These are phyloP conservation scores for Penicillium taxi DNA, from an alignment of 495 filamentous ascomycete genomes.

Conservation along the genomic window DNA sequence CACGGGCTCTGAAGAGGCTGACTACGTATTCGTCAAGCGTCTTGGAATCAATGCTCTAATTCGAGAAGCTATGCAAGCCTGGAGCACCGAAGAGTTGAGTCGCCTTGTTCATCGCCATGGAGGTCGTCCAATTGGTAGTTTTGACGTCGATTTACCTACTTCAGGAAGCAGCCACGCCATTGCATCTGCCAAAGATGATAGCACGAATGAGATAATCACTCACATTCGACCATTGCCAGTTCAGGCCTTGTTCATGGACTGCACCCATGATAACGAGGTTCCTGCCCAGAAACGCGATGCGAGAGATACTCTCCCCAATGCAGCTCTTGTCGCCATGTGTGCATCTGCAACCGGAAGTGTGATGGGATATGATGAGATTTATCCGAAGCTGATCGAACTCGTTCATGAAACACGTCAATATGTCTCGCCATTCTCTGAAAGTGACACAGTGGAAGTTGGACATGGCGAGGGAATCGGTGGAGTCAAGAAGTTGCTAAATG, in stretches of 20 bases:
- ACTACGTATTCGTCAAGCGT: constrained; percentile 89
- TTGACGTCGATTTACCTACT: constrained; percentile 63
- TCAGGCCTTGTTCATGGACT: constrained; percentile 97
- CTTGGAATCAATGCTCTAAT: constrained; percentile 86
- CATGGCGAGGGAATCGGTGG: constrained; percentile 72
- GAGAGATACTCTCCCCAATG: constrained; percentile 90
- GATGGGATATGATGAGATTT: constrained; percentile 98
- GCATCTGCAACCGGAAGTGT: constrained; percentile 88
- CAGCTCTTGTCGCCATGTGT: constrained; percentile 92
- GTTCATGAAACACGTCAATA: constrained; percentile 83
- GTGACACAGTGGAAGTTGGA: constrained; percentile 46
- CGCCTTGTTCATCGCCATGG: constrained; percentile 90
- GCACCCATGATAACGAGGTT: constrained; percentile 96
- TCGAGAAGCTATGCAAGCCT: constrained; percentile 96
- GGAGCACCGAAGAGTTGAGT: constrained; percentile 88
- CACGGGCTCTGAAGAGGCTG: constrained; percentile 89
- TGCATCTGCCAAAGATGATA: constrained; percentile 31
- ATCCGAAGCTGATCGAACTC: constrained; percentile 82
- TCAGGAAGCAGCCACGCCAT: constrained; percentile 36
- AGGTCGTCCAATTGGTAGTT: constrained; percentile 91
- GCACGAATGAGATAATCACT: constrained; percentile 52
- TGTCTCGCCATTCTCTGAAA: constrained; percentile 58
- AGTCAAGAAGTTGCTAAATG: constrained; percentile 84
- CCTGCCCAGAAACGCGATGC: constrained; percentile 94
- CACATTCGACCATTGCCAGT: constrained; percentile 74